Base-by-base conservation (phyloP, 2,329 filamentous ascomycete species). In the Botrytis pseudocinerea region DNA sequence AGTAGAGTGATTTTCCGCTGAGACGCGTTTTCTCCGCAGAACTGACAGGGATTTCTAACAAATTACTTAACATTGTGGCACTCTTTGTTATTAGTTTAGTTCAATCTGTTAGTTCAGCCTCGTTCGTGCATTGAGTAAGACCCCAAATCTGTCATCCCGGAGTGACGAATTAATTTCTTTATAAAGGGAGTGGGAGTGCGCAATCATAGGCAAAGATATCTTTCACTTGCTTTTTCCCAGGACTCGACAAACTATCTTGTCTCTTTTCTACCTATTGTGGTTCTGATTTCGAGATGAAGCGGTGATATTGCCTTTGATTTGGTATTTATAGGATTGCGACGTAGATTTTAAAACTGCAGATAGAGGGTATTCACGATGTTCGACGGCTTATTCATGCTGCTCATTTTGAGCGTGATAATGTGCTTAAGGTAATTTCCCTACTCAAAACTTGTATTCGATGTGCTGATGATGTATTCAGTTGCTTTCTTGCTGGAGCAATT, bases 401-500 rank as follows among this genome's bases (percentile, higher is more conserved):
- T 82, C 77, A 70, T 76, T 22, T 69, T 81, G 79, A 81, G 80
- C 79, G 74, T 86, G 80, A 84, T 89, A 75, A 89, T 89, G 88
- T 87, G 87, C 75, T 77, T 89, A 79, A 86, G 87, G 87, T 89
- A 85, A 75, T 86, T 84, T 5, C 57, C 69, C 4, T 40, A 60
- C 16, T 40, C 32, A 25, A 2, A 44, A 8, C 16, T 51, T 22
- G 18, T 44, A 64, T 46, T 42, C 10, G 2, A 57, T 57, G 16
- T 44, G 35, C 66, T 73, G 32, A 70, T 61, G 20, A 7, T 16
- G 9, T 46, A 10, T 44, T 25, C 81, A 98, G 95, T 79, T 98
- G 96, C 74, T 98, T 98, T 82, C 88, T 97, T 72, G 95, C 95
- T 78, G 96, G 96, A 83, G 92, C 94, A 77, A 86, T 99, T 76